phyloP scores from a whole-genome alignment of 495 filamentous ascomycete genomes.

The Talaromyces nanjingensis region DNA sequence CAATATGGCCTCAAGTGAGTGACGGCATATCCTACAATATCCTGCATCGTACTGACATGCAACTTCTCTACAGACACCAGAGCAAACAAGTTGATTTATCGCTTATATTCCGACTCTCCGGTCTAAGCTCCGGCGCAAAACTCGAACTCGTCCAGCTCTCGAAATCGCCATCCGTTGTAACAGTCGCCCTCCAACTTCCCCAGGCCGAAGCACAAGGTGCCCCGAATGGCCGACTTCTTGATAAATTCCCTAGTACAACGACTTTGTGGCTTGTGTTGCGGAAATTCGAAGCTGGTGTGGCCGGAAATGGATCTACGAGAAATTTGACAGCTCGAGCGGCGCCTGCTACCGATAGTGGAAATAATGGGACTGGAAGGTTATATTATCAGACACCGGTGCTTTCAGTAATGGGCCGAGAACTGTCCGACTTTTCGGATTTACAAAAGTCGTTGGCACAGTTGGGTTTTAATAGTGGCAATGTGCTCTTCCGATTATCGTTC shows the following conservation, averaged over 20 bases:
- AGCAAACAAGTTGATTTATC: slow-evolving; percentile 81
- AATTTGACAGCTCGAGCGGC: slow-evolving; percentile 79
- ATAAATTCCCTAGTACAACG: slow-evolving; percentile 79
- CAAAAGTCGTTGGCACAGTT: slow-evolving; percentile 84
- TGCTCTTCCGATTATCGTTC: slow-evolving; percentile 71
- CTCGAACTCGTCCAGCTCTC: slow-evolving; percentile 85
- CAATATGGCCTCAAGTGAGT: slow-evolving; percentile 76
- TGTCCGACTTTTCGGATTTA: slow-evolving; percentile 68
- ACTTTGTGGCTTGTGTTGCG: slow-evolving; percentile 82
- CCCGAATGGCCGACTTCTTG: slow-evolving; percentile 56
- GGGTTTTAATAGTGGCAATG: slow-evolving; percentile 75
- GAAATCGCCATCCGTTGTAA: slow-evolving; percentile 73
- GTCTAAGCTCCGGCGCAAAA: slow-evolving; percentile 78
- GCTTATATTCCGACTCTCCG: slow-evolving; percentile 75
- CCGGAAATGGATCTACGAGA: slow-evolving; percentile 43
- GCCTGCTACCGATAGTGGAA: slow-evolving; percentile 46
- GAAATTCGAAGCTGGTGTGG: slow-evolving; percentile 70
- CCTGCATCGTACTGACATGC: background rate
- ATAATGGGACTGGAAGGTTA: slow-evolving; percentile 61
- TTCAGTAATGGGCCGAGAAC: slow-evolving; percentile 69
- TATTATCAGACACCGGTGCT: slow-evolving; percentile 84
- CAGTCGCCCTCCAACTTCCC: slow-evolving; percentile 76
- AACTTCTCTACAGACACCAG: slow-evolving; percentile 52
- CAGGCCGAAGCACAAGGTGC: slow-evolving; percentile 51
- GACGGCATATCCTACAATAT: background rate